These are phyloP conservation scores for Phoma sp. DNA, from an alignment of 2,329 filamentous ascomycete species.

Conservation along the genomic window DNA sequence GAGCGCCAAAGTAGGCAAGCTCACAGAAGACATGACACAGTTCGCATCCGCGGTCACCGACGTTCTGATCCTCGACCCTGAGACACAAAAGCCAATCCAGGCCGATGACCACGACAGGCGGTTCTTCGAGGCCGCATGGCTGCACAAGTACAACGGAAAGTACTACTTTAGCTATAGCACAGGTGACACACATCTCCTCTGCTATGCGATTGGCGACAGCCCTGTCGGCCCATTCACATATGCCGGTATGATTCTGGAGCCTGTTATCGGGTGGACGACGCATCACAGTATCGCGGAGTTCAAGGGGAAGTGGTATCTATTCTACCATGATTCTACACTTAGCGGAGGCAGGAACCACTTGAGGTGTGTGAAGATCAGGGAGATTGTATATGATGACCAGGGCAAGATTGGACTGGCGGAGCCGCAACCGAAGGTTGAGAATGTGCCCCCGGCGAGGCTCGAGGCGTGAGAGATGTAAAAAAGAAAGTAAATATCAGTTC, in stretches of 20 bases:
- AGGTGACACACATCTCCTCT: constrained; percentile 78
- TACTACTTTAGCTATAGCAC: constrained; percentile 84
- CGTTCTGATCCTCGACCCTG: constrained; percentile 67
- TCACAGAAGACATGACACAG: constrained; percentile 70
- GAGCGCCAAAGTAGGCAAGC: constrained; percentile 69
- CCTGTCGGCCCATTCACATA: constrained; percentile 78
- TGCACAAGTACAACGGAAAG: constrained; percentile 73
- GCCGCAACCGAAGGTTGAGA: constrained; percentile 37
- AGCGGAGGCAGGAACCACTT: constrained; percentile 74
- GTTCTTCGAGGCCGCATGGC: constrained; percentile 84
- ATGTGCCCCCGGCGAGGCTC: constrained; percentile 9
- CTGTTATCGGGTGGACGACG: constrained; percentile 81
- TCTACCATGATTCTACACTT: constrained; percentile 77
- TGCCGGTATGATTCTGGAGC: constrained; percentile 73
- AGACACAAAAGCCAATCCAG: constrained; percentile 63
- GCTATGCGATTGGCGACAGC: constrained; percentile 69
- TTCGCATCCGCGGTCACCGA: constrained; percentile 66
- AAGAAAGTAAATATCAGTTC: not conserved
- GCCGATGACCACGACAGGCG: constrained; percentile 75
- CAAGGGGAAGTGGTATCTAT: constrained; percentile 74
- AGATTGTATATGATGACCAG: constrained; percentile 74
- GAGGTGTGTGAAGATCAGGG: constrained; percentile 75
- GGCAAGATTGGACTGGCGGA: constrained; percentile 63
- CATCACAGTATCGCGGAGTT: constrained; percentile 82
- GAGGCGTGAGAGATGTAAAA: not conserved